Percentiles rank a stretch among this genome's conserved stretches.
Conservation (phyloP, 768 basidiomycete genomes). For the Phylloporus sp. region DNA sequence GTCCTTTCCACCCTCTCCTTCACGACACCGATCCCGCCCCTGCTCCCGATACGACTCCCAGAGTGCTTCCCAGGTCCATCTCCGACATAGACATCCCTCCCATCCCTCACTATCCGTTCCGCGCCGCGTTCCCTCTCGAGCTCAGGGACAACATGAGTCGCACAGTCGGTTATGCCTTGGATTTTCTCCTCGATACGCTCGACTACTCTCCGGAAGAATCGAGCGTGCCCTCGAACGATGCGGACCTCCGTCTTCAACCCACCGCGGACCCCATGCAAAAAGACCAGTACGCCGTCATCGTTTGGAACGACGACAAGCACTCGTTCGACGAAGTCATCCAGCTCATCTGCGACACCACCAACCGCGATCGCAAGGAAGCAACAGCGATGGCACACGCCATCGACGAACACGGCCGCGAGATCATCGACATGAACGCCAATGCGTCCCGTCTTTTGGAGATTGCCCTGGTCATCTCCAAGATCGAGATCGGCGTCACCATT, state of each 20-base stretch:
- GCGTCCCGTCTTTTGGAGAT: slow-evolving; percentile 61
- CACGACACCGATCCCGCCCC: slow-evolving; percentile 13
- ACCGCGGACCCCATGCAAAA: slow-evolving; percentile 75
- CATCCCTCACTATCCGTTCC: slow-evolving; percentile 55
- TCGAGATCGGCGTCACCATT: slow-evolving; percentile 89
- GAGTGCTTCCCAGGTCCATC: slow-evolving; percentile 37
- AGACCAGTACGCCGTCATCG: slow-evolving; percentile 73
- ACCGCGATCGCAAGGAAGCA: slow-evolving; percentile 53
- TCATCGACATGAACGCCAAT: slow-evolving; percentile 67
- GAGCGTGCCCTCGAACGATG: slow-evolving; percentile 57
- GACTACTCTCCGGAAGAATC: slow-evolving; percentile 80
- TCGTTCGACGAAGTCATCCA: slow-evolving; percentile 84
- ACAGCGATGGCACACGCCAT: slow-evolving; percentile 50
- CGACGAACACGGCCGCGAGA: slow-evolving; percentile 77
- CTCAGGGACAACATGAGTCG: slow-evolving; percentile 69
- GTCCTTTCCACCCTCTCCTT: slow-evolving; percentile 69
- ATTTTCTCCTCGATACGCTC: slow-evolving; percentile 78
- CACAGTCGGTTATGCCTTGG: slow-evolving; percentile 71
- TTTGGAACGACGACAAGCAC: slow-evolving; percentile 99
- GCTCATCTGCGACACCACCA: slow-evolving; percentile 54
- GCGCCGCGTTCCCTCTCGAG: slow-evolving; percentile 54
- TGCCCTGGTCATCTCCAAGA: slow-evolving; percentile 73
- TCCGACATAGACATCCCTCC: slow-evolving; percentile 50
- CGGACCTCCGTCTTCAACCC: slow-evolving; percentile 66
- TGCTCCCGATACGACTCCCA: slow-evolving; percentile 38